Percentiles rank a stretch among this genome's conserved stretches.
These are phyloP conservation scores for Pseudotsuga menziesii DNA, from an alignment of 75 land plant species.

Conservation along the genomic window DNA sequence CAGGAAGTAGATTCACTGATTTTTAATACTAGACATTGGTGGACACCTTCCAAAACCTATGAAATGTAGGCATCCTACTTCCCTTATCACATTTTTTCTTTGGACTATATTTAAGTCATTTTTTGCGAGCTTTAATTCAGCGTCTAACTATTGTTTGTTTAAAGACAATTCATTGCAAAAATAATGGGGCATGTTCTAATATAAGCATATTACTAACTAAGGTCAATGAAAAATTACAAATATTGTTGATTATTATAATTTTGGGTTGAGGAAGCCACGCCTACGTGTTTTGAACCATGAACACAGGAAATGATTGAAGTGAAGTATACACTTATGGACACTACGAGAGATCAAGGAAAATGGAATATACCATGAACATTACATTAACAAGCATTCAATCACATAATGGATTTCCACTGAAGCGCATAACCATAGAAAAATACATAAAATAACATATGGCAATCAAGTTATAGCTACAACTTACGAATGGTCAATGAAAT, in stretches of 20 bases:
- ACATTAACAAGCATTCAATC: neutral
- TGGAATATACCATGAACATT: neutral
- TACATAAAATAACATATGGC: neutral
- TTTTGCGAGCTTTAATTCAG: neutral
- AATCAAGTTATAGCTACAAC: neutral
- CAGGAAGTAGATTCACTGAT: constrained; percentile 54
- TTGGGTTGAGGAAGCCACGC: neutral
- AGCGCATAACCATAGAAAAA: neutral
- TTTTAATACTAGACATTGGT: constrained; percentile 79
- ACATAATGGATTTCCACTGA: neutral
- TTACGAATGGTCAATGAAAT: neutral
- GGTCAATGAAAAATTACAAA: neutral
- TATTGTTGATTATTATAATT: neutral
- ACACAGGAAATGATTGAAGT: neutral
- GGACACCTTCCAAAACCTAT: constrained; percentile 52
- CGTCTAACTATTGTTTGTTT: neutral
- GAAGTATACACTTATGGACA: neutral
- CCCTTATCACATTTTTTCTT: neutral
- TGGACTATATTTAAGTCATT: neutral
- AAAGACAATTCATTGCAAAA: neutral
- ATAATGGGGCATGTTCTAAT: neutral
- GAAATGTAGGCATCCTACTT: constrained; percentile 40
- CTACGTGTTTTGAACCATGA: neutral
- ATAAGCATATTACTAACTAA: neutral
- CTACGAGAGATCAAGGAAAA: neutral